Base-by-base conservation (phyloP, 495 filamentous ascomycete species). In the Jackrogersella multiformis region DNA sequence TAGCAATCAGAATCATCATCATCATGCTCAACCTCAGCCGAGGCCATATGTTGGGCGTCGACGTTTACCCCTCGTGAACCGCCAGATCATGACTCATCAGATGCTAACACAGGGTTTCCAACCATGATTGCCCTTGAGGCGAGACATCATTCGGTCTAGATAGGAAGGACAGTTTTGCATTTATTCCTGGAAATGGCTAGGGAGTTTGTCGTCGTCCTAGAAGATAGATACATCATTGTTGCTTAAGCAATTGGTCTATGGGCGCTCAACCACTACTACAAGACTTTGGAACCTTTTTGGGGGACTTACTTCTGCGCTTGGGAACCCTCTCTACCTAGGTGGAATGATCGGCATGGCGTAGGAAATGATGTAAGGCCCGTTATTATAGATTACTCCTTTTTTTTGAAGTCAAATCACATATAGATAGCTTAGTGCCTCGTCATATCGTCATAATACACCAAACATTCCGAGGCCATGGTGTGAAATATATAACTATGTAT, bases 61-160 rank as follows among this genome's bases (percentile, higher is more conserved):
- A 59, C 72, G 72, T 21, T 66, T 73, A 26, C 72, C 72, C 13
- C 63, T 74, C 16, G 60, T 64, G 23, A 74, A 73, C 20, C 72
- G 72, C 48, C 70, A 74, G 61, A 70, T 74, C 18, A 68, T 74
- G 67, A 74, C 72, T 4, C 72, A 74, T 46, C 70, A 74, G 51
- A 74, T 74, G 34, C 24, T 74, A 18, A 74, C 72, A 8, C 72
- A 74, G 30, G 72, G 72, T 2, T 74, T 70, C 24, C 72, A 73
- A 20, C 72, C 66, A 35, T 74, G 35, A 71, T 24, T 15, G 6
- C 7, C 10, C 26, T 18, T 18, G 26, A 16, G 36, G 28, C 12
- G 7, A 13, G 26, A 56, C 4, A 32, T 49, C n/a, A 18, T 20
- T 13, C 1, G 2, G n/a, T 46, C 21, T 13, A n/a, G 10, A 23